Percentiles rank a stretch among this genome's conserved stretches.
These are phyloP conservation scores for Endotrypanum monterogeii DNA, from an alignment of 208 protist species.

Conservation along the genomic window DNA sequence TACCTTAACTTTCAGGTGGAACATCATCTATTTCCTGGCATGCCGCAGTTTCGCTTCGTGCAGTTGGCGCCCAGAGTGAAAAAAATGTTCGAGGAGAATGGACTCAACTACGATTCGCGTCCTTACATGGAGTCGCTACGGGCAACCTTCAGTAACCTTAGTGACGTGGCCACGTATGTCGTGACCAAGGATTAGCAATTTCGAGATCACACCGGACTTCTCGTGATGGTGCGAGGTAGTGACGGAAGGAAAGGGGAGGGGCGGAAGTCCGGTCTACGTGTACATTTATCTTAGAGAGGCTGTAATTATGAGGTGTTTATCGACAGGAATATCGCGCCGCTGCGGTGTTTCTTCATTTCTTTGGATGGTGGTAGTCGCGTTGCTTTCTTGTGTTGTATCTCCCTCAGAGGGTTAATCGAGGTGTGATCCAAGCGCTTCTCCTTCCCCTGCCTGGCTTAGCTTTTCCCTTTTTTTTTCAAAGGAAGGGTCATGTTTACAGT, in stretches of 20 bases:
- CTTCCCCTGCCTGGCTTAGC: too few relatives aligned
- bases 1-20: constrained; percentile 89
- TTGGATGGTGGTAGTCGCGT: background rate
- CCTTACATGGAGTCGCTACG: constrained; percentile 45
- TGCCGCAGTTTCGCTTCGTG: constrained; percentile 82
- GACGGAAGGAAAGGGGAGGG: background rate
- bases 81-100: constrained; percentile 65
- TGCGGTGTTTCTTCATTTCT: background rate
- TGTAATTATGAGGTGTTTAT: background rate
- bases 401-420: too few relatives aligned
- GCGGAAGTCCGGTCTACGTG: background rate
- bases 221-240: background rate
- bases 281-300: background rate
- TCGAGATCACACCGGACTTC: background rate
- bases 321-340: background rate
- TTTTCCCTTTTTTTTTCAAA: too few relatives aligned
- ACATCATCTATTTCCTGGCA: constrained; percentile 87
- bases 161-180: constrained; percentile 50
- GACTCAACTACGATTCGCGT: constrained; percentile 53
- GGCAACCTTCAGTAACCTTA: constrained; percentile 65
- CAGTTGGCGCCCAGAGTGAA: constrained; percentile 50
- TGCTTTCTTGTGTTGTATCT: too few relatives aligned
- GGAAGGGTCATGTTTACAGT: too few relatives aligned
- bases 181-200: constrained; percentile 20
- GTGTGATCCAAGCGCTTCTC: too few relatives aligned